These are phyloP conservation scores for Teunomyces atbi DNA, from an alignment of 805 yeast species.

Conservation along the genomic window DNA sequence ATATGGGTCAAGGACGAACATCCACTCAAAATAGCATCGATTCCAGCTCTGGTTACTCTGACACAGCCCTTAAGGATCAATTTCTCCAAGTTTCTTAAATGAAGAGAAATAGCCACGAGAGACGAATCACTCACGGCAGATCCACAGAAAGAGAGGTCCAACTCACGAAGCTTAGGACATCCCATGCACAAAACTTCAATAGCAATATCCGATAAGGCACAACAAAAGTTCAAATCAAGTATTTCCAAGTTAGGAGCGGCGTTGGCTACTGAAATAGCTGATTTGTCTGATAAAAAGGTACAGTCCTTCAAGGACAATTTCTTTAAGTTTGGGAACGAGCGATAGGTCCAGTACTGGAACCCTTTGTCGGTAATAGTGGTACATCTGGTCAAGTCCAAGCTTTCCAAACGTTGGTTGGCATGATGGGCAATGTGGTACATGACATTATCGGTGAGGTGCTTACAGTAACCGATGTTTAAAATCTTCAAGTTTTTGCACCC, in stretches of 20 bases:
- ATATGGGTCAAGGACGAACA: constrained; percentile 50
- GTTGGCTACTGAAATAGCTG: constrained; percentile 59
- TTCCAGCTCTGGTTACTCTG: constrained; percentile 74
- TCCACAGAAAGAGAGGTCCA: constrained; percentile 74
- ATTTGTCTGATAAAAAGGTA: constrained; percentile 65
- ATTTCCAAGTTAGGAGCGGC: constrained; percentile 57
- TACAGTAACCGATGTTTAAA: constrained; percentile 69
- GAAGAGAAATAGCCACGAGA: constrained; percentile 55
- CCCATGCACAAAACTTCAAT: constrained; percentile 65
- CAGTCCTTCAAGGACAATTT: constrained; percentile 65
- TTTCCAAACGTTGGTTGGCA: constrained; percentile 54
- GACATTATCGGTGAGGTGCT: constrained; percentile 65
- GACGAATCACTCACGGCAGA: constrained; percentile 76
- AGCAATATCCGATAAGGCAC: constrained; percentile 68
- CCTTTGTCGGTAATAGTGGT: constrained; percentile 78
- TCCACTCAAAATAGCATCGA: constrained; percentile 62
- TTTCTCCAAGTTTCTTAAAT: constrained; percentile 47
- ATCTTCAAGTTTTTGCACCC: constrained; percentile 62
- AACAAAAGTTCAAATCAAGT: constrained; percentile 69
- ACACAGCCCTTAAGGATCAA: constrained; percentile 67
- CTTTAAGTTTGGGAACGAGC: constrained; percentile 52
- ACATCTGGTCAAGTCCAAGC: constrained; percentile 67
- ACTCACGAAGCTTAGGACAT: constrained; percentile 51
- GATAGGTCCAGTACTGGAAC: constrained; percentile 61
- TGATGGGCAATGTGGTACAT: constrained; percentile 61